A percentile compares a stretch with the other conserved stretches of the same genome.
phyloP scores from a whole-genome alignment of 768 basidiomycete species.

The Mycena polygramma region DNA sequence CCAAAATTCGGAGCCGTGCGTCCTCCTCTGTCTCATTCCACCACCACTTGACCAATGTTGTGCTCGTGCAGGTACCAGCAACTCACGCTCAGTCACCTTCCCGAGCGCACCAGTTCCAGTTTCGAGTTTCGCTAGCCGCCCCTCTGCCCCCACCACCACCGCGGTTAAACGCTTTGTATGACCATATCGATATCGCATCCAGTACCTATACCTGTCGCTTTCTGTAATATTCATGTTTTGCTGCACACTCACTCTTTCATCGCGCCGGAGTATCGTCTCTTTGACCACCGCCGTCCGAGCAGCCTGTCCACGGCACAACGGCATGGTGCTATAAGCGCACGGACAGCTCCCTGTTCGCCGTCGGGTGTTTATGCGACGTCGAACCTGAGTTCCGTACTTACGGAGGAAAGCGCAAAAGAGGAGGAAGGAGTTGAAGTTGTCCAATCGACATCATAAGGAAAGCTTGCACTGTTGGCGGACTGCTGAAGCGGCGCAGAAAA shows the following conservation, averaged over 20 bases:
- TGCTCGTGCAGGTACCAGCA: slow-evolving; percentile 81
- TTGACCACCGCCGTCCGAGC: not conserved
- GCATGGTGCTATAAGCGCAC: not conserved
- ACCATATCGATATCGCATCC: slow-evolving; percentile 11
- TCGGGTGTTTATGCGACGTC: no score
- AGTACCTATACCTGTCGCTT: slow-evolving; percentile 20
- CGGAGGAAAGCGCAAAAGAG: no score
- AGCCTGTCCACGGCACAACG: not conserved
- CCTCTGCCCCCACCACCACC: not conserved
- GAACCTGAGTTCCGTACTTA: no score
- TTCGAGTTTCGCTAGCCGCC: slow-evolving; percentile 85
- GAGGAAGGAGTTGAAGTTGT: no score
- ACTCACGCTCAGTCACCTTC: slow-evolving; percentile 83
- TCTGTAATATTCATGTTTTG: slow-evolving; percentile 16
- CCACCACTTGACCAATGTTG: slow-evolving; percentile 23
- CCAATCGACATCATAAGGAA: no score
- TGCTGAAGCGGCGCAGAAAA: no score
- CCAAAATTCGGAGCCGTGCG: slow-evolving; percentile 92
- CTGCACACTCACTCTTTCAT: not conserved
- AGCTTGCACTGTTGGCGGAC: no score
- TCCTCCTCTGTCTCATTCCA: slow-evolving; percentile 38
- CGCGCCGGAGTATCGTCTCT: not conserved
- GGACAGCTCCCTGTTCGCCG: no score
- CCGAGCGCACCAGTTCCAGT: slow-evolving; percentile 77
- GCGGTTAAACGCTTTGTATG: slow-evolving; percentile 32